Conservation (phyloP, 805 yeast genomes). For the Ogataea corticis region DNA sequence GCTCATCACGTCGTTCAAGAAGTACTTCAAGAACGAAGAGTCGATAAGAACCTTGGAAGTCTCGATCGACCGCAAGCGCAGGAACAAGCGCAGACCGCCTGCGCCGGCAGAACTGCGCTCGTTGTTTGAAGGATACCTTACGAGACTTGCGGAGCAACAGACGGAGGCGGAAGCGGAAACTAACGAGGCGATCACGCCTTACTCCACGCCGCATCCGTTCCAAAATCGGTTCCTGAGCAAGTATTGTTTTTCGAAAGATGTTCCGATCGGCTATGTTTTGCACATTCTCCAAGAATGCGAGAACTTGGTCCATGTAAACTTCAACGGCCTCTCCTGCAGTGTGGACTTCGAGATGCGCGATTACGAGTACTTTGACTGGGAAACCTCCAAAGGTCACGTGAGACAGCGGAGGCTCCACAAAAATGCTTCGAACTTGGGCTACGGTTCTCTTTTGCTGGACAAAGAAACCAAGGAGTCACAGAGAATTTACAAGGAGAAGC, state of each 20-base stretch:
- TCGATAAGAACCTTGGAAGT: no score
- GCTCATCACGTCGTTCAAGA: conserved; percentile 17
- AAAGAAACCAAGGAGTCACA: conserved; percentile 18
- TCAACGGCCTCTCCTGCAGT: conserved; percentile 64
- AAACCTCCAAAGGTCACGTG: conserved; percentile 21
- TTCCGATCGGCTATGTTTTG: conserved; percentile 75
- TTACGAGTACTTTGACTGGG: conserved; percentile 39
- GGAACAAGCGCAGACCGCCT: background rate
- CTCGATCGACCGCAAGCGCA: background rate
- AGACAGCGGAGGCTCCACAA: conserved; percentile 1
- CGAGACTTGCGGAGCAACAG: background rate
- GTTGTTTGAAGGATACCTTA: conserved; percentile 7
- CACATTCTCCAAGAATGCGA: conserved; percentile 71
- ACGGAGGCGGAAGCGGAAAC: background rate
- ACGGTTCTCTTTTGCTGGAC: conserved; percentile 36
- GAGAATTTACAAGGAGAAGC: conserved; percentile 23
- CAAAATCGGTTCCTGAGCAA: conserved; percentile 60
- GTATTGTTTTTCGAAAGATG: conserved; percentile 67
- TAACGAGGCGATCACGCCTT: conserved; percentile 26
- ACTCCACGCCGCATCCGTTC: conserved; percentile 52
- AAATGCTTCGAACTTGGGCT: conserved; percentile 10
- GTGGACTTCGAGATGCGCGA: conserved; percentile 60
- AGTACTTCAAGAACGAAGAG: conserved; percentile 15
- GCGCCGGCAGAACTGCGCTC: conserved; percentile 2
- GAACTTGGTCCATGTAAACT: conserved; percentile 53